Conservation (phyloP, 2,329 filamentous ascomycete genomes). For the Epichloe coenophiala region DNA sequence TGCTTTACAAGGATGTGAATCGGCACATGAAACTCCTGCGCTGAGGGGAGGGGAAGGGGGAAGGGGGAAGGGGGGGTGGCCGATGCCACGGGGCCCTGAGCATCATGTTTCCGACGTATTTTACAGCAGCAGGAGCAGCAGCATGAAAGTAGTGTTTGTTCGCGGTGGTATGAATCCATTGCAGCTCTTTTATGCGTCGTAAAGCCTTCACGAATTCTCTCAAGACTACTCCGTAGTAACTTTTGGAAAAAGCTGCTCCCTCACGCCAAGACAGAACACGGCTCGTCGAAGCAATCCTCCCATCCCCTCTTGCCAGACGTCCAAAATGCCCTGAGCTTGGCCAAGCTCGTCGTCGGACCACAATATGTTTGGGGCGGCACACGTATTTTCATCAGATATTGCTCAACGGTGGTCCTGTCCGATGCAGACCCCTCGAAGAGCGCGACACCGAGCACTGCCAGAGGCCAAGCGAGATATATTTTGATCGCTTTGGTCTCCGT, state of each 20-base stretch:
- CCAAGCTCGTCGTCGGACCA: not conserved
- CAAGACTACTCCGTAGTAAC: too few species aligned
- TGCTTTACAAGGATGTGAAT: constrained; percentile 6
- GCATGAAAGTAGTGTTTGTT: too few species aligned
- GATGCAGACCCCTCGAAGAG: not conserved
- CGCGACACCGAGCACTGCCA: constrained; percentile 3
- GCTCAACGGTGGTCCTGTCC: not conserved
- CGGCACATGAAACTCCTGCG: constrained; percentile 3
- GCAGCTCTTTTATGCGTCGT: too few species aligned
- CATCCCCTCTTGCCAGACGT: constrained; percentile 1
- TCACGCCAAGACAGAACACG: constrained; percentile 1
- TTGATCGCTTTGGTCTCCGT: not conserved
- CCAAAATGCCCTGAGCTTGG: constrained; percentile 3
- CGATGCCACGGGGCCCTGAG: too few species aligned
- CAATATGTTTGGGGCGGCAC: constrained; percentile 1
- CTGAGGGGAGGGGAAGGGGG: not conserved
- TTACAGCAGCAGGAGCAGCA: too few species aligned
- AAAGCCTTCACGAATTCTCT: too few species aligned
- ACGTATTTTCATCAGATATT: not conserved
- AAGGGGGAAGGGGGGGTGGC: too few species aligned
- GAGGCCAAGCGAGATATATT: not conserved
- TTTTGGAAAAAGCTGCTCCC: not conserved
- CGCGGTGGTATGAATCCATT: too few species aligned
- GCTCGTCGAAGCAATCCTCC: constrained; percentile 3
- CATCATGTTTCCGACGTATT: too few species aligned